Evolutionary conservation across 306 rosid genomes (phyloP).

Genomic region (Prunus fruticosa): DNA sequence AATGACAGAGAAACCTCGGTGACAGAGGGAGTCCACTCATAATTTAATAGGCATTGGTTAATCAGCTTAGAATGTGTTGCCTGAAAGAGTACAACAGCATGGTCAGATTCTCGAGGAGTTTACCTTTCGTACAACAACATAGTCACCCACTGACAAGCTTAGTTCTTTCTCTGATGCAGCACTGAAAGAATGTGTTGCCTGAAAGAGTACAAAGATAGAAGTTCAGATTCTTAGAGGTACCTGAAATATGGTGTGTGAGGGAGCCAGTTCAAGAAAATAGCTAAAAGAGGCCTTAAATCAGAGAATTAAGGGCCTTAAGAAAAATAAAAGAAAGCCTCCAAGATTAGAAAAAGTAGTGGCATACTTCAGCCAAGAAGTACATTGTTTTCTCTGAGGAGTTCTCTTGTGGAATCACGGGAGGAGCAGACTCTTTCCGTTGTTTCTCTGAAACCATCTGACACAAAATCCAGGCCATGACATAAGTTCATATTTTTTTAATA

Average conservation of each 20-base stretch:
- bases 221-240: not conserved
- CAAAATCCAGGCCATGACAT: conserved; percentile 28
- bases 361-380: conserved; percentile 95
- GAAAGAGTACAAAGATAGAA: conserved; percentile 23
- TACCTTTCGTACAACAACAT: conserved; percentile 89
- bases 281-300: too few species aligned
- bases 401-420: conserved; percentile 62
- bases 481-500: conserved; percentile 14
- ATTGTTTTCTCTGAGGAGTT: conserved; percentile 65
- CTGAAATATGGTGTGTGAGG: not conserved
- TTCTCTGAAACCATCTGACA: conserved; percentile 90
- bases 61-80: not conserved
- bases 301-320: not conserved
- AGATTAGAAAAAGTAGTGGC: conserved; percentile 25
- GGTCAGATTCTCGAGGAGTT: conserved; percentile 4
- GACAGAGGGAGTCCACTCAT: not conserved
- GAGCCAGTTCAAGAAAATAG: conserved; percentile 11
- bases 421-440: conserved; percentile 97
- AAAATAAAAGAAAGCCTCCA: not conserved
- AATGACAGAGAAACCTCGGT: not conserved
- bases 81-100: too few species aligned
- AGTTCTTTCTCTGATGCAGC: conserved; percentile 84
- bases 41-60: not conserved
- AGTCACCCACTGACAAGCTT: conserved; percentile 85
- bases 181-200: conserved; percentile 74